Percentiles rank a stretch among this genome's conserved stretches.
Conservation (phyloP, 352 stramenopile genomes). For the Globisporangium ultimum region DNA sequence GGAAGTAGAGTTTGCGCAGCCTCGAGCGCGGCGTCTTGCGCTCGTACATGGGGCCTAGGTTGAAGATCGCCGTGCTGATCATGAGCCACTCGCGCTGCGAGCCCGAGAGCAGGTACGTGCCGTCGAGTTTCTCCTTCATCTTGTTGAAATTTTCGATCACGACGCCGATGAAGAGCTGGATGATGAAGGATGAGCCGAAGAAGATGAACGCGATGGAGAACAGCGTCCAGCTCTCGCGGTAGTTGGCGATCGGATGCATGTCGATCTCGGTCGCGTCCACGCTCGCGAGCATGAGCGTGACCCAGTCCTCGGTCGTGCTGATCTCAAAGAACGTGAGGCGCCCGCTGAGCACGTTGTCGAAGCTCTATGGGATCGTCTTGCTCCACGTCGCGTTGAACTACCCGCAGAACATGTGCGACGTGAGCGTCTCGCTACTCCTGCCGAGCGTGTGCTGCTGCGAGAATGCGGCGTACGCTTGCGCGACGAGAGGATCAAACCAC, state of each 20-base stretch:
- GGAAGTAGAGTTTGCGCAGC: conserved; percentile 36
- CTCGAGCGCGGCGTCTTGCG: conserved; percentile 34
- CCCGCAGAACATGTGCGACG: conserved; percentile 39
- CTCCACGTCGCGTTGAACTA: conserved; percentile 37
- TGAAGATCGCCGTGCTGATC: conserved; percentile 49
- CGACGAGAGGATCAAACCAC: conserved; percentile 32
- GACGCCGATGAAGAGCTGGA: conserved; percentile 91
- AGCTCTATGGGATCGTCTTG: conserved; percentile 59
- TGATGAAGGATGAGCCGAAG: conserved; percentile 86
- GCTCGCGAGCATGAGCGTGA: conserved; percentile 81
- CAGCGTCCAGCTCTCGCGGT: conserved; percentile 63
- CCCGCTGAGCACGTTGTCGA: conserved; percentile 71
- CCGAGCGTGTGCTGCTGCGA: not conserved
- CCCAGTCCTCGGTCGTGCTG: conserved; percentile 87
- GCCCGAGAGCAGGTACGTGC: conserved; percentile 64
- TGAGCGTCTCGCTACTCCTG: conserved; percentile 25
- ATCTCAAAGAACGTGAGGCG: conserved; percentile 87
- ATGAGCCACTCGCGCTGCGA: conserved; percentile 76
- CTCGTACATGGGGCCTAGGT: conserved; percentile 36
- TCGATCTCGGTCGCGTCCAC: conserved; percentile 82
- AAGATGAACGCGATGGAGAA: conserved; percentile 91
- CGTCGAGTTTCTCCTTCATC: conserved; percentile 64
- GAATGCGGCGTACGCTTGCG: conserved; percentile 10
- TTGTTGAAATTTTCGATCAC: conserved; percentile 91
- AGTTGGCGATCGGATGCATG: conserved; percentile 85